Percentiles rank a stretch among this genome's conserved stretches.
These are phyloP conservation scores for Sugiyamaella neomexicana DNA, from an alignment of 1,139 yeast species.

Conservation along the genomic window DNA sequence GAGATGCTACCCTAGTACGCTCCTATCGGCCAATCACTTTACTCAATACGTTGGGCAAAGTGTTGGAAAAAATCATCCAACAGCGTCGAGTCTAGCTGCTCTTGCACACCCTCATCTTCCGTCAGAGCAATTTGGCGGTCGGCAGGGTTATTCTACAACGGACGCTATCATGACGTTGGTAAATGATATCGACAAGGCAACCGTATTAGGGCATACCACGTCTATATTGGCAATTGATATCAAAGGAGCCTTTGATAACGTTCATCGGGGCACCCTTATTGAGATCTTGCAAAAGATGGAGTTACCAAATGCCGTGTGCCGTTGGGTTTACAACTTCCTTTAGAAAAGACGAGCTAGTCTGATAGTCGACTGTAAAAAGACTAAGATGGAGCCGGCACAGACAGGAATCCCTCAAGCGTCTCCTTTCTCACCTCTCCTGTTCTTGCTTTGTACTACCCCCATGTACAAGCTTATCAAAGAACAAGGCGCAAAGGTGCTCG, in stretches of 20 bases:
- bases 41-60: conserved; percentile 1
- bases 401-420: neutral
- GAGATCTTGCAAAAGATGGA: neutral
- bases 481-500: neutral
- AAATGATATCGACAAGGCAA: neutral
- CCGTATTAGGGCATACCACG: neutral
- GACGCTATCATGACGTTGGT: neutral
- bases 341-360: neutral
- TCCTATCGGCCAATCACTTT: neutral
- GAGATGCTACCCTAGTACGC: neutral
- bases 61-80: neutral
- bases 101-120: neutral
- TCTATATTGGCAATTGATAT: neutral
- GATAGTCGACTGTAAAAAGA: neutral
- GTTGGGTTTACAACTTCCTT: conserved; percentile 7
- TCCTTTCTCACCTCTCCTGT: neutral
- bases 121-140: neutral
- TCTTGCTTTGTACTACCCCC: neutral
- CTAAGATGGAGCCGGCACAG: neutral
- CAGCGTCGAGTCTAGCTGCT: no score
- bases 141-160: neutral
- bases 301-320: neutral
- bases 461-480: neutral
- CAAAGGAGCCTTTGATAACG: conserved; percentile 2
- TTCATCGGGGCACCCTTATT: conserved; percentile 2